phyloP scores from a whole-genome alignment of 164 flowering plant genomes.

The Macadamia integrifolia region DNA sequence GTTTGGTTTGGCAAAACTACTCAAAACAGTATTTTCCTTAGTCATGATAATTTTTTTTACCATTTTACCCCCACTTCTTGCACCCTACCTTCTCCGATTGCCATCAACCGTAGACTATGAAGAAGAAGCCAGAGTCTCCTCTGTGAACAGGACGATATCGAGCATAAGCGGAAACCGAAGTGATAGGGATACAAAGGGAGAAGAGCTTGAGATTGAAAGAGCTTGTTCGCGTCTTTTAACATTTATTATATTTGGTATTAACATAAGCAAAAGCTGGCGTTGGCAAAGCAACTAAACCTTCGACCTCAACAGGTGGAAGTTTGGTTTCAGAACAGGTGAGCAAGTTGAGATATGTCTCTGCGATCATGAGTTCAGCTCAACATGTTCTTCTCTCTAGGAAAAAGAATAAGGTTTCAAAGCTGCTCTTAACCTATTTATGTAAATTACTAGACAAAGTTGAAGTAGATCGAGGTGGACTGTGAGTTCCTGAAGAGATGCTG shows the following conservation, averaged over 20 bases:
- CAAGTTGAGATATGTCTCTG: conserved; percentile 26
- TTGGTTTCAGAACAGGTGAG: conserved; percentile 87
- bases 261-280: conserved; percentile 79
- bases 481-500: conserved; percentile 76
- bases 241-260: not conserved
- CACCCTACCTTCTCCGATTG: conserved; percentile 12
- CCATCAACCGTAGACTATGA: conserved; percentile 47
- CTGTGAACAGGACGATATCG: conserved; percentile 75
- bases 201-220: conserved; percentile 37
- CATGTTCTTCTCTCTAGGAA: conserved; percentile 6
- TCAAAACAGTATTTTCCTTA: too few relatives aligned
- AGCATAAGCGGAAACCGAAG: conserved; percentile 55
- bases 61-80: too few relatives aligned
- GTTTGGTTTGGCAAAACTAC: too few relatives aligned
- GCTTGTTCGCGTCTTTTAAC: conserved; percentile 34
- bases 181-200: conserved; percentile 36
- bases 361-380: too few relatives aligned
- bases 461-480: conserved; percentile 86
- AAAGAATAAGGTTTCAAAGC: conserved; percentile 10
- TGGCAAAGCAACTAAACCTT: conserved; percentile 68
- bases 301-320: conserved; percentile 81
- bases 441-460: conserved; percentile 62
- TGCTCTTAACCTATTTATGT: too few relatives aligned
- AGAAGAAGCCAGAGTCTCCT: conserved; percentile 59
- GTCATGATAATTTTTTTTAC: too few relatives aligned